Evolutionary conservation across 2,329 filamentous ascomycete genomes (phyloP), one percentile per base, ranked within the genome.

Genomic region (Fusarium bactridioides): DNA sequence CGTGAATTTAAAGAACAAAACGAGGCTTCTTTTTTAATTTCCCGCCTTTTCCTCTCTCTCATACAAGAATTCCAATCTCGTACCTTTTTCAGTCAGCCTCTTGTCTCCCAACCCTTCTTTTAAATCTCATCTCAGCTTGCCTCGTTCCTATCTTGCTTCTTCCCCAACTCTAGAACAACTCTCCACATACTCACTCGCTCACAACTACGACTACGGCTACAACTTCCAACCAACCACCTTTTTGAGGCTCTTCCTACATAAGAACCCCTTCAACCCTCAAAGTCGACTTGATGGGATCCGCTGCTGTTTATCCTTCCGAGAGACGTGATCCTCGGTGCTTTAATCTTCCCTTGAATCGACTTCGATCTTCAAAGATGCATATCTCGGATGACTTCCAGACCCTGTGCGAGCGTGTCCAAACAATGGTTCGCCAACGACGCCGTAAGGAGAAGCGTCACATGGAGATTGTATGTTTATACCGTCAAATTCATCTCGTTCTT

Each of bases 351-450:
- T 60, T 73, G 15, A 61, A 41, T 38, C 73, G 69, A 2, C 64
- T 72, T 61, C 64, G 70, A 54, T 70, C 73, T 41, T 58, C 62
- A 35, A 75, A 43, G 35, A 81, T 80, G 78, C 80, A 81, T 38
- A 74, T 84, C 67, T 82, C 81, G 76, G 75, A 80, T 74, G 82
- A 85, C 76, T 80, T 87, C 77, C 83, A 82, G 72, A 82, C 82
- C 64, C 77, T 86, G 51, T 83, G 81, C 74, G 78, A 81, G 31
- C 86, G 84, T 35, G 78, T 87, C 44, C 84, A 86, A 64, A 82
- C 79, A 38, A 80, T 84, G n/a, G 75, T 85, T 53, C 78, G 80
- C 19, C 78, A 78, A 56, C 78, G 84, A 48, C 79, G 82, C 54
- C 80, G 83, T 62, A 86, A 85, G 77, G 79, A 81, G 51, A 84